These are phyloP conservation scores for Komagataella pastoris DNA, from an alignment of 805 yeast genomes.

Conservation along the genomic window DNA sequence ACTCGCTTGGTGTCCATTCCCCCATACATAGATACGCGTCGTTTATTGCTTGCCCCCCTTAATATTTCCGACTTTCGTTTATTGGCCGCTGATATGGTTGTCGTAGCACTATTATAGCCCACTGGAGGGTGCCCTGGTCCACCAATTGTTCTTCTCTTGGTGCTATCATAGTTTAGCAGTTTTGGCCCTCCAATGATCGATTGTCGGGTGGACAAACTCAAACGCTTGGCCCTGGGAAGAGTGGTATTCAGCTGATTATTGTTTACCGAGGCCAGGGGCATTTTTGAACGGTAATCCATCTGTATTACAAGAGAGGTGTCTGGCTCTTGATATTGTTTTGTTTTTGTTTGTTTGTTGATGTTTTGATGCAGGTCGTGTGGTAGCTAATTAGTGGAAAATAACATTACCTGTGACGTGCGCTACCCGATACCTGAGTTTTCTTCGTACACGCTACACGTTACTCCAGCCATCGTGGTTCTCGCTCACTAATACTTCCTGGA, in stretches of 20 bases:
- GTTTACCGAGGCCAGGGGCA: neutral
- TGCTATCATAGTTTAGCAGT: slow-evolving; percentile 4
- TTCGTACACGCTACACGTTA: neutral
- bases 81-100: neutral
- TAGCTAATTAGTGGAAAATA: neutral
- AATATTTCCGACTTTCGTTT: neutral
- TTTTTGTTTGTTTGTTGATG: neutral
- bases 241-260: neutral
- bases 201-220: slow-evolving; percentile 11
- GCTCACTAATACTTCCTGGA: neutral
- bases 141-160: neutral
- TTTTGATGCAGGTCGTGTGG: neutral
- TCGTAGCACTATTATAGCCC: neutral
- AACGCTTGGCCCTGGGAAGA: neutral
- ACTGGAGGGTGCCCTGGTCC: neutral
- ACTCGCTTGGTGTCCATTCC: slow-evolving; percentile 1
- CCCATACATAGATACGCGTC: slow-evolving; percentile 4
- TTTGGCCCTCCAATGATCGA: slow-evolving; percentile 17
- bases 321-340: neutral
- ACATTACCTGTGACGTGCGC: neutral
- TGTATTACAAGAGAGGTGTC: neutral
- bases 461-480: neutral
- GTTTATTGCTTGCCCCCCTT: neutral
- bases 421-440: neutral
- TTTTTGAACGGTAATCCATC: neutral